Percentiles rank a stretch among this genome's conserved stretches.
phyloP scores from a whole-genome alignment of 148 eudicot genomes.

The Vaccinium myrtillus region DNA sequence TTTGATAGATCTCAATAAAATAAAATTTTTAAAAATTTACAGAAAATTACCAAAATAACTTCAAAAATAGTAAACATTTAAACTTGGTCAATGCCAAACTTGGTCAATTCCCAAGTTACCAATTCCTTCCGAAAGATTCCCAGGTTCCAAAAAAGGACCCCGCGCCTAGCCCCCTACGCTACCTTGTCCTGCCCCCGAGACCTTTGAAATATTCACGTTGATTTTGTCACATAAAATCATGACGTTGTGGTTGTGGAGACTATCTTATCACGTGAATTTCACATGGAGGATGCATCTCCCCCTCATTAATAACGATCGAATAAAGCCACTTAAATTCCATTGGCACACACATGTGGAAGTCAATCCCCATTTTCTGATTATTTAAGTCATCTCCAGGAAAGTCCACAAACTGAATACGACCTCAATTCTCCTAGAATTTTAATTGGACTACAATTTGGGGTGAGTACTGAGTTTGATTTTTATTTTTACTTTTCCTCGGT shows the following conservation, averaged over 20 bases:
- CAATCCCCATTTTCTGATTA: neutral
- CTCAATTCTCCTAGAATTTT: too few relatives aligned
- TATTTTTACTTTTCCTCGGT: neutral
- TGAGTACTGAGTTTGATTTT: neutral
- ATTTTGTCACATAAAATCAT: neutral
- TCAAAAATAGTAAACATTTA: too few relatives aligned
- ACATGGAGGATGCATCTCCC: neutral
- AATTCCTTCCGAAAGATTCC: neutral
- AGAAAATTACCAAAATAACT: too few relatives aligned
- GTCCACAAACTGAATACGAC: neutral
- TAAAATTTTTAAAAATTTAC: too few relatives aligned
- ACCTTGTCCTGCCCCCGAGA: neutral
- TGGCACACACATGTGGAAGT: neutral
- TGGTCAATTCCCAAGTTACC: neutral
- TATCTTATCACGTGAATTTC: neutral
- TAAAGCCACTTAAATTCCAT: neutral
- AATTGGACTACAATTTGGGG: too few relatives aligned
- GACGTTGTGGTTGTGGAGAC: neutral
- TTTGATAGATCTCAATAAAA: too few relatives aligned
- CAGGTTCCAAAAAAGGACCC: neutral
- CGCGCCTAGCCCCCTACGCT: neutral
- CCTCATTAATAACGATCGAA: neutral
- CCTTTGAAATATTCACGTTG: neutral
- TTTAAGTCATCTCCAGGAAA: neutral
- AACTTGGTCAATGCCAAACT: too few relatives aligned